A percentile compares a stretch with the other conserved stretches of the same genome.
Conservation (phyloP, 179 eudicot genomes). For the Heliamphora pulchella region DNA sequence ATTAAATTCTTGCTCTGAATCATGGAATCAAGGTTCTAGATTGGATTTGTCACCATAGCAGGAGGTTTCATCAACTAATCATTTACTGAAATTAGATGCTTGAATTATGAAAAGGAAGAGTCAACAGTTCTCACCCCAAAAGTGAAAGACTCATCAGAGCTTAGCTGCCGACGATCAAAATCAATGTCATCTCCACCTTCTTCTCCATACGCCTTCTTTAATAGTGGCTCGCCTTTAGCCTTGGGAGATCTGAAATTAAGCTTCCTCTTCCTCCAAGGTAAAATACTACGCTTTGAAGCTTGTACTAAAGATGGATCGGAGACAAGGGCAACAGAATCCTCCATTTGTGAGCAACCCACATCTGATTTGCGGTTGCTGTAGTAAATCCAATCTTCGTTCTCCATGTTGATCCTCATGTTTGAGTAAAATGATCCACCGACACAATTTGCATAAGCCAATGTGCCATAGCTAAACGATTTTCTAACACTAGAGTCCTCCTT, state of each 20-base stretch:
- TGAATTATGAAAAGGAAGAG: not conserved
- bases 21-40: too few relatives aligned
- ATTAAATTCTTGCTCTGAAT: too few relatives aligned
- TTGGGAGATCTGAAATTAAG: slow-evolving; percentile 65
- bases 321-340: slow-evolving; percentile 31
- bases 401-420: slow-evolving; percentile 32
- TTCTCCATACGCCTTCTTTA: slow-evolving; percentile 79
- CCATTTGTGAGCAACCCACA: slow-evolving; percentile 41
- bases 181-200: slow-evolving; percentile 96
- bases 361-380: slow-evolving; percentile 64
- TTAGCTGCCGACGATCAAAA: slow-evolving; percentile 73
- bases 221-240: slow-evolving; percentile 73
- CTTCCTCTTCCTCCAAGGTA: slow-evolving; percentile 79
- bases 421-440: slow-evolving; percentile 47
- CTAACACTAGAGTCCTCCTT: slow-evolving; percentile 41
- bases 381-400: slow-evolving; percentile 66
- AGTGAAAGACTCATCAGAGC: slow-evolving; percentile 65
- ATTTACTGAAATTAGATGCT: not conserved
- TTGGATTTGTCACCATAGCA: too few relatives aligned
- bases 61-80: too few relatives aligned
- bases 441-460: slow-evolving; percentile 66
- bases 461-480: slow-evolving; percentile 70
- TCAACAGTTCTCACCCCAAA: slow-evolving; percentile 38
- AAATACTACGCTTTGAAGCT: slow-evolving; percentile 50
- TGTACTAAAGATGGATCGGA: slow-evolving; percentile 37